Evolutionary conservation across 495 filamentous ascomycete genomes (phyloP).

Genomic region (Neurospora sp.): DNA sequence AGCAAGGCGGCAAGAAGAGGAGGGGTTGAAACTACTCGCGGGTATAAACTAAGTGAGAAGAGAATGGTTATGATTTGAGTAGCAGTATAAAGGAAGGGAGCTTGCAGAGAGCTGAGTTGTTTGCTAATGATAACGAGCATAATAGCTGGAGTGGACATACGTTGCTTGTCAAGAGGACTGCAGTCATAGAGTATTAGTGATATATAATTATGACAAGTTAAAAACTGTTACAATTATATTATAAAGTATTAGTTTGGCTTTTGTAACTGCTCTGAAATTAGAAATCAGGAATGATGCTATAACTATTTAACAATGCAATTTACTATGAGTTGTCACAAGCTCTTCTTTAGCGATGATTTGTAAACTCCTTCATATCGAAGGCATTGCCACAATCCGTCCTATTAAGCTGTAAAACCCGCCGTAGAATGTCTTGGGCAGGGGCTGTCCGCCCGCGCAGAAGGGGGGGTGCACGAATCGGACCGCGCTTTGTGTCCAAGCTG

Average conservation of each 20-base stretch:
- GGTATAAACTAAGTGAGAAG: not conserved
- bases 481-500: not conserved
- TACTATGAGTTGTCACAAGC: not conserved
- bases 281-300: too few relatives aligned
- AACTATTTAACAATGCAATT: too few relatives aligned
- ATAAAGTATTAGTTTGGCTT: too few relatives aligned
- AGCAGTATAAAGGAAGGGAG: not conserved
- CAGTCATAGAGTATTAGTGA: rapidly evolving
- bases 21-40: not conserved
- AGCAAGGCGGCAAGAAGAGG: not conserved
- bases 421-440: not conserved
- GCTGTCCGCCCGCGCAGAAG: not conserved
- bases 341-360: not conserved
- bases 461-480: not conserved
- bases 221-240: too few relatives aligned
- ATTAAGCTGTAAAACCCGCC: not conserved
- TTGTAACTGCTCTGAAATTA: too few relatives aligned
- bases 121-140: not conserved
- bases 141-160: not conserved
- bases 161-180: not conserved
- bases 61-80: not conserved
- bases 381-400: not conserved
- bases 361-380: not conserved
- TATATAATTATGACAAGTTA: not conserved
- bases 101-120: not conserved